Percentiles rank a stretch among this genome's conserved stretches.
Evolutionary conservation across 2,329 filamentous ascomycete species (phyloP).

Genomic region (Aspergillus transmontanensis): DNA sequence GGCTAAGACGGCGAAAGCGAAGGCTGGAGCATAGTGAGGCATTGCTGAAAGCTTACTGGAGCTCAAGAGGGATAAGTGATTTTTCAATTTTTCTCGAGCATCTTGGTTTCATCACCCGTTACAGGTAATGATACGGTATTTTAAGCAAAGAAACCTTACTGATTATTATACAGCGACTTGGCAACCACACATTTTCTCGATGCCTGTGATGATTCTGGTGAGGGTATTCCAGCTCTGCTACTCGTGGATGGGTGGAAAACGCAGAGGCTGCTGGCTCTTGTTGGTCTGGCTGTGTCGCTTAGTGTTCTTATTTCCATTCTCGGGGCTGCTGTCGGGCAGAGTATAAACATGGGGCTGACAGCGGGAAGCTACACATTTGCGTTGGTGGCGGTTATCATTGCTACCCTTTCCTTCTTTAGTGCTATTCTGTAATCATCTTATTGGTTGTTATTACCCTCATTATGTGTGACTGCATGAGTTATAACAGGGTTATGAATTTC

Average conservation of each 20-base stretch:
- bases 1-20: neutral
- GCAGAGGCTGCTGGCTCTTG: neutral
- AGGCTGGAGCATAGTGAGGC: neutral
- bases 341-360: slow-evolving; percentile 1
- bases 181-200: neutral
- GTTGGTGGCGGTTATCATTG: slow-evolving; percentile 3
- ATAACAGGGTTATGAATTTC: neutral
- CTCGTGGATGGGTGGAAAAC: neutral
- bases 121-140: slow-evolving; percentile 1
- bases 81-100: neutral
- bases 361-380: slow-evolving; percentile 2
- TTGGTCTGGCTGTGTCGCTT: neutral
- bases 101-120: neutral
- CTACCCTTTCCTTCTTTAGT: slow-evolving; percentile 4
- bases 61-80: neutral
- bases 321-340: neutral
- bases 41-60: neutral
- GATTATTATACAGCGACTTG: neutral
- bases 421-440: neutral
- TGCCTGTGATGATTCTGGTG: neutral
- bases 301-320: neutral
- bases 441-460: neutral
- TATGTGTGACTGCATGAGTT: neutral
- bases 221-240: neutral
- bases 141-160: neutral